Conservation (phyloP, 495 filamentous ascomycete genomes). For the Oleoguttula mirabilis region DNA sequence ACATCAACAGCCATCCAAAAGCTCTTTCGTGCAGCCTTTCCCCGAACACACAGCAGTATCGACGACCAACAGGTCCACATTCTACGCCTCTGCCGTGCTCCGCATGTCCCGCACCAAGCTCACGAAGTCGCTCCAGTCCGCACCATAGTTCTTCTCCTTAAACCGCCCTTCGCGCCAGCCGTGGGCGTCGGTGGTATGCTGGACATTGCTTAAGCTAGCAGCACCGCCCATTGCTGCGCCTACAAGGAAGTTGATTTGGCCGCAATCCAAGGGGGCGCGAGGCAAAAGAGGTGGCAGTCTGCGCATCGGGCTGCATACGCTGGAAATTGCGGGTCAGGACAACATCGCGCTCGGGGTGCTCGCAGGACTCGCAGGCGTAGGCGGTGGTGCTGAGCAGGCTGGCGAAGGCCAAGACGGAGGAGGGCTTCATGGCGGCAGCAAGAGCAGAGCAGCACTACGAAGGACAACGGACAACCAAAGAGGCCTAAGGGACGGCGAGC, state of each 20-base stretch:
- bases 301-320: slow-evolving; percentile 38
- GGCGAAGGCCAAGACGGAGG: slow-evolving; percentile 8
- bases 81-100: slow-evolving; percentile 26
- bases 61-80: slow-evolving; percentile 31
- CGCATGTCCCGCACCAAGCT: slow-evolving; percentile 31
- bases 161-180: slow-evolving; percentile 39
- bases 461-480: too few relatives aligned
- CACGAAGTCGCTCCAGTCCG: slow-evolving; percentile 35
- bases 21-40: not conserved
- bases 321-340: slow-evolving; percentile 26
- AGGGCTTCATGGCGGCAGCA: too few relatives aligned
- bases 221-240: too few relatives aligned
- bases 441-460: too few relatives aligned
- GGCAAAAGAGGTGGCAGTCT: slow-evolving; percentile 29
- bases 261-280: slow-evolving; percentile 33
- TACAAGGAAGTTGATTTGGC: slow-evolving; percentile 37
- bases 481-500: too few relatives aligned
- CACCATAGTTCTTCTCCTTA: slow-evolving; percentile 35
- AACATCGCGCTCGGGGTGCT: slow-evolving; percentile 25
- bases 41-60: slow-evolving; percentile 26
- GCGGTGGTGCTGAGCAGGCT: slow-evolving; percentile 4
- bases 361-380: slow-evolving; percentile 25
- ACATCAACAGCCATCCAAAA: not conserved
- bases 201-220: too few relatives aligned
- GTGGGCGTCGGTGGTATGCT: slow-evolving; percentile 38